Evolutionary conservation across 2,329 filamentous ascomycete species (phyloP).

Genomic region (Aspergillus fumigatus): DNA sequence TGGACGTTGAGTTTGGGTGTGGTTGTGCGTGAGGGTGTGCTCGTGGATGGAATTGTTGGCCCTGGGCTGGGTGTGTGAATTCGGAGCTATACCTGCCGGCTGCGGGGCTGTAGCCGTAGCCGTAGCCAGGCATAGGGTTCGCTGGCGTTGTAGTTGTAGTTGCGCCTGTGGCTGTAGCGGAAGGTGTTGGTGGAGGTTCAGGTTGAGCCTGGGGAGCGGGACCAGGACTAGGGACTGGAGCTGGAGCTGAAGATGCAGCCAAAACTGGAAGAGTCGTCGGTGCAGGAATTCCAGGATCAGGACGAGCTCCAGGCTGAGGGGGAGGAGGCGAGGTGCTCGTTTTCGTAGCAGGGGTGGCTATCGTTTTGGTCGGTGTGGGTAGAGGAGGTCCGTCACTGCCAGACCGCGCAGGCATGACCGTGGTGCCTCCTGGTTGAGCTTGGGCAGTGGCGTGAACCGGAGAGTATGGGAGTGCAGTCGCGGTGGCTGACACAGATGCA

Average conservation of each 20-base stretch:
- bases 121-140: slow-evolving; percentile 19
- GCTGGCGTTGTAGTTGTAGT: slow-evolving; percentile 37
- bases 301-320: slow-evolving; percentile 35
- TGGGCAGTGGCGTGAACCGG: slow-evolving; percentile 22
- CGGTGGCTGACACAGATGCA: slow-evolving; percentile 15
- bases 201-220: slow-evolving; percentile 8
- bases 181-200: neutral
- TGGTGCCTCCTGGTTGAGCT: slow-evolving; percentile 11
- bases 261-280: neutral
- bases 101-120: neutral
- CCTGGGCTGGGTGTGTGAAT: neutral
- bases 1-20: slow-evolving; percentile 21
- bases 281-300: slow-evolving; percentile 8
- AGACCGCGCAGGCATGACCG: slow-evolving; percentile 21
- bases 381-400: slow-evolving; percentile 3
- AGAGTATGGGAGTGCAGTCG: slow-evolving; percentile 31
- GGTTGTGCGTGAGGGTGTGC: slow-evolving; percentile 2
- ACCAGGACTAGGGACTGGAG: slow-evolving; percentile 16
- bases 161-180: slow-evolving; percentile 14
- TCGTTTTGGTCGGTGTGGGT: slow-evolving; percentile 23
- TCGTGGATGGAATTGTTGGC: neutral
- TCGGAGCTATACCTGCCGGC: neutral
- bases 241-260: slow-evolving; percentile 7
- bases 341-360: slow-evolving; percentile 20
- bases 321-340: slow-evolving; percentile 34